Conservation (phyloP, 1,139 yeast genomes). For the Arxiozyma heterogenica region DNA sequence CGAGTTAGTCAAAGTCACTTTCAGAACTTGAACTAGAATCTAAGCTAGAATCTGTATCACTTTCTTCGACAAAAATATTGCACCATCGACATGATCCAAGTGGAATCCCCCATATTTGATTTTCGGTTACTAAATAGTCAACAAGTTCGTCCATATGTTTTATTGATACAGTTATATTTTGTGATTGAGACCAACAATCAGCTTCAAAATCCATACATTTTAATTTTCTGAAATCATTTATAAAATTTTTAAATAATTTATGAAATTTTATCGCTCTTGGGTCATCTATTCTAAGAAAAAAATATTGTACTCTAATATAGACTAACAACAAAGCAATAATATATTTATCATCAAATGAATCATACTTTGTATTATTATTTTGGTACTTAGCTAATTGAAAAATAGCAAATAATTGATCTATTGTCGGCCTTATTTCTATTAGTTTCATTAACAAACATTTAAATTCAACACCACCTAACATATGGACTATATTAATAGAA, state of each 20-base stretch:
- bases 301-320: conserved; percentile 27
- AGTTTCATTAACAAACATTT: conserved; percentile 28
- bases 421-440: conserved; percentile 26
- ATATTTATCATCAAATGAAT: conserved; percentile 23
- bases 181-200: conserved; percentile 27
- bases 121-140: conserved; percentile 21
- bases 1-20: neutral
- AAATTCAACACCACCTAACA: conserved; percentile 28
- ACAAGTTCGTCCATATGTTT: conserved; percentile 27
- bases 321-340: conserved; percentile 22
- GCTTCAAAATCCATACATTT: conserved; percentile 18
- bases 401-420: conserved; percentile 21
- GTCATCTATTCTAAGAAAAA: conserved; percentile 13
- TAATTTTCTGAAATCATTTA: conserved; percentile 25
- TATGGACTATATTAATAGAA: conserved; percentile 12
- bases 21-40: conserved; percentile 3
- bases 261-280: conserved; percentile 7
- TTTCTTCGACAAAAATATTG: conserved; percentile 11
- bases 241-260: conserved; percentile 13
- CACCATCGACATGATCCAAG: conserved; percentile 28
- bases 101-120: conserved; percentile 30
- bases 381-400: conserved; percentile 3
- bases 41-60: conserved; percentile 6
- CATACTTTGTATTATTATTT: neutral
- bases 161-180: conserved; percentile 12